Evolutionary conservation across 1,139 yeast species (phyloP).

Genomic region (Yamadazyma oceani): DNA sequence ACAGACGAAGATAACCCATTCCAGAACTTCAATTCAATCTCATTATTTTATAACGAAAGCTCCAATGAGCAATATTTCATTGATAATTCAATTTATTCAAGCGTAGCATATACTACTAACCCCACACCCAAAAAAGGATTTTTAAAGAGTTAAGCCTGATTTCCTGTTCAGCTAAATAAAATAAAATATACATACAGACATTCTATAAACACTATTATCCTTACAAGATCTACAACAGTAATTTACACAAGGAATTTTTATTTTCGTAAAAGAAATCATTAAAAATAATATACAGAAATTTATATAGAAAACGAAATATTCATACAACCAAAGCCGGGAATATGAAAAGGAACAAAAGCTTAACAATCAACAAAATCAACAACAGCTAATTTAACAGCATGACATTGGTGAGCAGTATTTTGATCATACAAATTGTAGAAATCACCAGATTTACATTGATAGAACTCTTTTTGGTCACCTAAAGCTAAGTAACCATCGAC

Average conservation of each 20-base stretch:
- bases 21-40: constrained; percentile 83
- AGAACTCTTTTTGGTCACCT: constrained; percentile 65
- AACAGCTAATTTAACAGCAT: constrained; percentile 59
- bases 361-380: constrained; percentile 67
- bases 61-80: constrained; percentile 19
- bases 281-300: background rate
- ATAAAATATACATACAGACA: constrained; percentile 1
- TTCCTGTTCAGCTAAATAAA: no score
- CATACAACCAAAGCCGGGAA: background rate
- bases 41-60: constrained; percentile 73
- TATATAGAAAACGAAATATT: constrained; percentile 1
- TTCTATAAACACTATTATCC: no score
- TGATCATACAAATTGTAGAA: constrained; percentile 83
- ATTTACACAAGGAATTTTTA: no score
- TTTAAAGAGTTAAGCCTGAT: constrained; percentile 3
- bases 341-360: background rate
- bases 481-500: constrained; percentile 70
- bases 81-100: constrained; percentile 54
- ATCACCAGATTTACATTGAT: constrained; percentile 76
- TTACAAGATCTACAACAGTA: no score
- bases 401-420: constrained; percentile 65
- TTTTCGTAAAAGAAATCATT: constrained; percentile 1
- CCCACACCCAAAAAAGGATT: constrained; percentile 14
- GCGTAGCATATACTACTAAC: constrained; percentile 65
- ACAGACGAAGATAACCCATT: constrained; percentile 66